These are phyloP conservation scores for Rhodotorula kratochvilovae DNA, from an alignment of 768 basidiomycete species.

Conservation along the genomic window DNA sequence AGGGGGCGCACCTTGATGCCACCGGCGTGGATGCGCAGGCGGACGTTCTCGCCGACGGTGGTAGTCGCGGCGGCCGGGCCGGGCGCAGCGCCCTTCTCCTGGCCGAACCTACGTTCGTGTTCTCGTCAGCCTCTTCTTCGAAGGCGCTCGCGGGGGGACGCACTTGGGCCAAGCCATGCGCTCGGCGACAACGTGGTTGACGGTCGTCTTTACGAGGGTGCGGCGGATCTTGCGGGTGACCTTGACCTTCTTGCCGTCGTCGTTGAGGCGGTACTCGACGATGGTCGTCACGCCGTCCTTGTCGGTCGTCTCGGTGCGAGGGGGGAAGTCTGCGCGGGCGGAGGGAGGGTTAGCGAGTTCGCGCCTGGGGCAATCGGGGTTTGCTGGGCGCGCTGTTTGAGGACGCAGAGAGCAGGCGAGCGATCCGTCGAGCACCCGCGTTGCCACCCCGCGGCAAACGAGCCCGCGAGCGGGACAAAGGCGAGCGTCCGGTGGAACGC, in stretches of 20 bases:
- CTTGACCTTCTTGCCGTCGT: constrained; percentile 92
- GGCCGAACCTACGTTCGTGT: constrained; percentile 60
- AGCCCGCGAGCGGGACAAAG: neutral
- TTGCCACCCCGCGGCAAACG: neutral
- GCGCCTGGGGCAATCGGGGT: too few species aligned
- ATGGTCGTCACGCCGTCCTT: constrained; percentile 84
- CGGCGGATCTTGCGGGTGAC: constrained; percentile 82
- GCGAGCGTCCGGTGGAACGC: neutral
- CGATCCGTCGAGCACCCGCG: neutral
- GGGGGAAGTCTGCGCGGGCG: constrained; percentile 46
- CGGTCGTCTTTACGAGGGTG: constrained; percentile 79
- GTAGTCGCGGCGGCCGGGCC: constrained; percentile 86
- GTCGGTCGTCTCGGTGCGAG: constrained; percentile 63
- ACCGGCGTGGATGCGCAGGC: constrained; percentile 58
- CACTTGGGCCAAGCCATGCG: constrained; percentile 75
- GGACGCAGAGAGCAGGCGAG: too few species aligned
- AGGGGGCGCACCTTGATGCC: constrained; percentile 57
- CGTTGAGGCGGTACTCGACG: constrained; percentile 75
- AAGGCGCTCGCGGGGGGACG: neutral
- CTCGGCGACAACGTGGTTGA: constrained; percentile 91
- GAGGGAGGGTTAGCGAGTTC: constrained; percentile 41
- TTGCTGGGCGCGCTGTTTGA: too few species aligned
- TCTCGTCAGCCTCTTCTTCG: neutral
- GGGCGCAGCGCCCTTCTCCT: constrained; percentile 75
- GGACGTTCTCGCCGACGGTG: constrained; percentile 73